Evolutionary conservation across 257 asterid species (phyloP), one percentile per base, ranked within the genome.

Genomic region (Solanum chiquidenum): DNA sequence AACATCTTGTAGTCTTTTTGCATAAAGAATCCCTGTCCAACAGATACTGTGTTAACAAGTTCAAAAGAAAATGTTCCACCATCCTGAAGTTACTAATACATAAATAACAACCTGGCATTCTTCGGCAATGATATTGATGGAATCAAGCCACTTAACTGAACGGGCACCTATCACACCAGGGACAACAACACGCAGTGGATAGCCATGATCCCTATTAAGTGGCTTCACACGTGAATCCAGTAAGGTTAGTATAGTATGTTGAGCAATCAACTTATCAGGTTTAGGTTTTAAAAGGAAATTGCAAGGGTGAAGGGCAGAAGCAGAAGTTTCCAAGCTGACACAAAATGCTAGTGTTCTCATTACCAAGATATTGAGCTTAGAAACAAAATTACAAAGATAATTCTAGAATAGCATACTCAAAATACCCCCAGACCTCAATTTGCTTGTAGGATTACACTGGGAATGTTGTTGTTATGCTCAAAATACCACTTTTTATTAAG

Each of bases 81-180:
- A 80, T 85, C 77, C 77, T 13, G 60, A 71, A 90, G 83, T 72
- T 73, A 85, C 35, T 76, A 60, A 64, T 27, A 80, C 75, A 46
- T 10, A 75, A 83, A 44, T 86, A 62, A 82, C 64, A 72, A 95
- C 99, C 98, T 97, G 99, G 88, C 98, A 95, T 92, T 95, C 99
- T 85, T 94, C 93, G 44, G 94, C 96, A 88, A 91, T 88, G 88
- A 97, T 92, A 90, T 93, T 95, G 90, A 97, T 96, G 87, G 94
- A 94, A 85, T 97, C 98, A 27, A 97, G 96, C 99, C 99, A 97
- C 89, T 97, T 97, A 86, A 97, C 99, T 64, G 99, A 97, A 66
- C 99, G 98, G 86, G 99, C 99, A 91, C 99, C 99, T 77, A 97
- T 96, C 87, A 97, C 98, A 90, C 99, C 99, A 66, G 99, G 99